These are phyloP conservation scores for Leucogyrophana mollusca DNA, from an alignment of 768 basidiomycete genomes.

Conservation along the genomic window DNA sequence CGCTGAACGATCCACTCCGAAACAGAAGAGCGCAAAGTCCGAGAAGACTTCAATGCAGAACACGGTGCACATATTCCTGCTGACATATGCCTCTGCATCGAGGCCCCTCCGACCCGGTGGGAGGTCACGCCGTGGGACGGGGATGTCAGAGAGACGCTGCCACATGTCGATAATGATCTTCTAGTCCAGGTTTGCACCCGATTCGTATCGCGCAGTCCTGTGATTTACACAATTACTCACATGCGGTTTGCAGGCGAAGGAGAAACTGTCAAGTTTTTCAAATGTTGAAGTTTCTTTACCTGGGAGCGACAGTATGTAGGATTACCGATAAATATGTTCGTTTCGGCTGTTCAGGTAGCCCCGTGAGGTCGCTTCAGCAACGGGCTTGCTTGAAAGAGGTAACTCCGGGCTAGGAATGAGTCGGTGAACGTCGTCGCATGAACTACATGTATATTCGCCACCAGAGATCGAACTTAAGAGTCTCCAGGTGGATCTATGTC, in stretches of 20 bases:
- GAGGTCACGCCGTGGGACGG: constrained; percentile 59
- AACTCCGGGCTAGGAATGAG: too few relatives aligned
- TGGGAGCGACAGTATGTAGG: constrained; percentile 25
- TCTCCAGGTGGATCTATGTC: too few relatives aligned
- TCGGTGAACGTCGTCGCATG: too few relatives aligned
- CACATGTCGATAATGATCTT: constrained; percentile 60
- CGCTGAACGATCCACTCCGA: not conserved
- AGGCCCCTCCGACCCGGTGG: constrained; percentile 73
- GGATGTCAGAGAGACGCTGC: constrained; percentile 56
- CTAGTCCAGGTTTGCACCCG: constrained; percentile 48
- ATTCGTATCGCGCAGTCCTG: too few relatives aligned
- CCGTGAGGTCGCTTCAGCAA: too few relatives aligned
- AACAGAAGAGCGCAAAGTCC: constrained; percentile 64
- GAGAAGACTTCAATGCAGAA: constrained; percentile 69
- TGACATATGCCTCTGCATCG: constrained; percentile 77
- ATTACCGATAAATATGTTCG: too few relatives aligned
- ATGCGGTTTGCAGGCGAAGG: constrained; percentile 26
- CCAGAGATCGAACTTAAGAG: too few relatives aligned
- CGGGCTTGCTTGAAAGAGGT: too few relatives aligned
- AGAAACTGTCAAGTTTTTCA: constrained; percentile 11
- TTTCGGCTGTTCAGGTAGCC: too few relatives aligned
- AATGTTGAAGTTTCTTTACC: constrained; percentile 14
- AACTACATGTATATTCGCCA: too few relatives aligned
- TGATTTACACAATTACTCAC: not conserved
- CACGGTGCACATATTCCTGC: constrained; percentile 74